Evolutionary conservation across 108 stramenopile species (phyloP).

Genomic region (Nitzschia sp.): DNA sequence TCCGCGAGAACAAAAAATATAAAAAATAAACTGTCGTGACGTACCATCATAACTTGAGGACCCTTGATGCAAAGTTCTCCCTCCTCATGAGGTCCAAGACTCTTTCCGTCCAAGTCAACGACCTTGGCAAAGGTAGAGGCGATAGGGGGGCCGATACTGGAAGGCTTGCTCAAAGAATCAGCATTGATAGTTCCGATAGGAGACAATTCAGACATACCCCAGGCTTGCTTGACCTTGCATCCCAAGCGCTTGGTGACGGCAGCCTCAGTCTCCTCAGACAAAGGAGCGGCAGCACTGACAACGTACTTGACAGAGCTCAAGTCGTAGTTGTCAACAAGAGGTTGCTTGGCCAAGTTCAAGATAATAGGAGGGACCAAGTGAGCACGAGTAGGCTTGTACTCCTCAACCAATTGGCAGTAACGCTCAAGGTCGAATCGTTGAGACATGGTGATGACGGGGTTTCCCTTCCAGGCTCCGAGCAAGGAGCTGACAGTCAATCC

Average conservation of each 20-base stretch:
- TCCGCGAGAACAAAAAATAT: not conserved
- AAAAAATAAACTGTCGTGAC: constrained; percentile 2
- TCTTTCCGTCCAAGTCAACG: constrained; percentile 70
- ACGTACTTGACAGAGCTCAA: constrained; percentile 49
- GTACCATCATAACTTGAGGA: constrained; percentile 68
- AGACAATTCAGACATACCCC: constrained; percentile 85
- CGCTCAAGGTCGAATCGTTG: constrained; percentile 72
- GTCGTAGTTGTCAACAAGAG: constrained; percentile 75
- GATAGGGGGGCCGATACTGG: constrained; percentile 65
- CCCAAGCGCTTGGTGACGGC: constrained; percentile 59
- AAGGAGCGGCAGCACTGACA: constrained; percentile 81
- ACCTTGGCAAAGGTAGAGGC: constrained; percentile 72
- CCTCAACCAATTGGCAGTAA: constrained; percentile 69
- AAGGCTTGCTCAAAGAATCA: constrained; percentile 41
- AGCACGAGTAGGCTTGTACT: constrained; percentile 62
- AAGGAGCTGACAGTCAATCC: constrained; percentile 63
- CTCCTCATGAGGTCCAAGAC: constrained; percentile 55
- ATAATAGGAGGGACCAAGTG: constrained; percentile 91
- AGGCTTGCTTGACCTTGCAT: constrained; percentile 75
- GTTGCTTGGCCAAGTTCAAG: constrained; percentile 69
- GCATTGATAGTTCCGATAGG: constrained; percentile 68
- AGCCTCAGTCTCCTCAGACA: constrained; percentile 68
- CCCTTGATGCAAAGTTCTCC: constrained; percentile 85
- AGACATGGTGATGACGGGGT: constrained; percentile 68
- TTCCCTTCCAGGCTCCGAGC: constrained; percentile 63